Percentiles rank a stretch among this genome's conserved stretches.
These are phyloP conservation scores for Carex myosuroides DNA, from an alignment of 176 grass and related monocot species.

Conservation along the genomic window DNA sequence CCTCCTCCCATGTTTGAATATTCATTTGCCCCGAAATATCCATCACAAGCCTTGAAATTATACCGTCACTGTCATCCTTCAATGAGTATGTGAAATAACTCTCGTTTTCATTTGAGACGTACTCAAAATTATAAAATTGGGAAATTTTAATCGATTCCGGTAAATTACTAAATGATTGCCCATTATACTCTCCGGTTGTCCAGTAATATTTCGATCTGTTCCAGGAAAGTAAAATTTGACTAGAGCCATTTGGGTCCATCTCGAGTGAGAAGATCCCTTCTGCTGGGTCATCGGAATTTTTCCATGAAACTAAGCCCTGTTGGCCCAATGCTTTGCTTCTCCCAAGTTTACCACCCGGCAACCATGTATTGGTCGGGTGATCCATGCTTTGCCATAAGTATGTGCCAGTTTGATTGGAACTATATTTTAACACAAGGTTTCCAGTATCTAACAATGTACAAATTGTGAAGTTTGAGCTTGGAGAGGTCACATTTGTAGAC, in stretches of 20 bases:
- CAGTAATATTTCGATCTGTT: slow-evolving; percentile 23
- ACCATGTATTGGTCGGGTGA: slow-evolving; percentile 32
- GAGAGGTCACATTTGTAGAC: slow-evolving; percentile 8
- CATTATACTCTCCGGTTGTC: slow-evolving; percentile 28
- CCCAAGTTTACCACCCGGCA: slow-evolving; percentile 32
- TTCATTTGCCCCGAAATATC: slow-evolving; percentile 23
- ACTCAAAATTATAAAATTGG: slow-evolving; percentile 16
- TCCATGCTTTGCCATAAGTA: slow-evolving; percentile 36
- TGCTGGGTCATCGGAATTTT: slow-evolving; percentile 21
- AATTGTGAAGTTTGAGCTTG: neutral
- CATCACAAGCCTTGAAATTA: slow-evolving; percentile 33
- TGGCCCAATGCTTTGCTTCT: slow-evolving; percentile 4
- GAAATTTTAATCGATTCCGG: slow-evolving; percentile 33
- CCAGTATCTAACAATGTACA: slow-evolving; percentile 31
- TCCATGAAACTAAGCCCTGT: neutral
- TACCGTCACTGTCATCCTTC: neutral
- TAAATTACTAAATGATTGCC: slow-evolving; percentile 10
- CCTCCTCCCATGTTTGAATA: neutral
- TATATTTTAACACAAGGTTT: slow-evolving; percentile 19
- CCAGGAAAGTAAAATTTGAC: slow-evolving; percentile 19
- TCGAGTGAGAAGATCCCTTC: slow-evolving; percentile 23
- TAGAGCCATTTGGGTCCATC: neutral
- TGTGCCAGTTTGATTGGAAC: slow-evolving; percentile 13
- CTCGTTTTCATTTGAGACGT: neutral
- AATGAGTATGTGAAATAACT: slow-evolving; percentile 44